Evolutionary conservation across 2,329 filamentous ascomycete species (phyloP), one percentile per base, ranked within the genome.

Genomic region (Colletotrichum limetticola): DNA sequence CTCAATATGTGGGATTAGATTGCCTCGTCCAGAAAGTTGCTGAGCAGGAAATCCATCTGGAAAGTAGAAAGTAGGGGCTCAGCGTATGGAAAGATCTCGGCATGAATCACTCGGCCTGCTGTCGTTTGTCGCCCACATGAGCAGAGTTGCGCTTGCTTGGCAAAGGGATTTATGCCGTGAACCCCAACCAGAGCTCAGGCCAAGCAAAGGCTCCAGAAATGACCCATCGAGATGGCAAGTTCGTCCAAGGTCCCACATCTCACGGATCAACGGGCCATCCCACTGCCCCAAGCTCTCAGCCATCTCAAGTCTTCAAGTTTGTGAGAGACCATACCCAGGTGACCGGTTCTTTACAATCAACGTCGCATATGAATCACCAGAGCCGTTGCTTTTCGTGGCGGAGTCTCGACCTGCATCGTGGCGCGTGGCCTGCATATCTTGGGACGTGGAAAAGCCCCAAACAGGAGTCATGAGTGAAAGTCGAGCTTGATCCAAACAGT

Each of bases 241-340:
- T 71, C 71, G 37, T 73, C 61, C 71, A 42, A 71, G 61, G 71
- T 66, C 22, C 5, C 30, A 26, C 19, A n/a, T 28, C 55, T 22
- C 68, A 62, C 58, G 26, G 24, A 49, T 53, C 52, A 30, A 24
- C 35, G 55, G 66, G 32, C 49, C 26, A 19, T 49, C 55, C 66
- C 28, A n/a, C 56, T 71, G 71, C 66, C 64, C 56, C 67, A 53
- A 71, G 71, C 61, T 71, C 19, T 55, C 28, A 37, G 9, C 66
- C 71, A 57, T 73, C 71, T 52, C 66, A 73, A 71, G 55, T 71
- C 4, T 11, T 24, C 12, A 26, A 28, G 5, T 35, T 26, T 46
- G n/a, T 22, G 32, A 19, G n/a, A 62, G 30, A 32, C 30, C 26
- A 52, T 30, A 11, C 7, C 55, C 32, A 60, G 19, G 24, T 35